Conservation (phyloP, 2,329 filamentous ascomycete genomes). For the Penicillium sclerotigenum region DNA sequence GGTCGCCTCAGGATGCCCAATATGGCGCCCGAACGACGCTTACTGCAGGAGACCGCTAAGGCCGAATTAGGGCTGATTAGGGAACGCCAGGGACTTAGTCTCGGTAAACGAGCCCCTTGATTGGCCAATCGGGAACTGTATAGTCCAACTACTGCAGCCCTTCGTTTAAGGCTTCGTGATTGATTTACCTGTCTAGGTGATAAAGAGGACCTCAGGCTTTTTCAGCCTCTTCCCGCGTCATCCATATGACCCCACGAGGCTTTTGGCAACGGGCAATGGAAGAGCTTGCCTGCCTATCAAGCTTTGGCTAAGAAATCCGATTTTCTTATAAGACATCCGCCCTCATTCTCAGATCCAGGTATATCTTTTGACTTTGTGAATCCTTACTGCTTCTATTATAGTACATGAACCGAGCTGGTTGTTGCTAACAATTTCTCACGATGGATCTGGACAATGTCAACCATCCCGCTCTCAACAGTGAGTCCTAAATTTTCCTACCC, state of each 20-base stretch:
- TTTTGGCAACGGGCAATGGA: neutral
- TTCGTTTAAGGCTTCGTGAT: neutral
- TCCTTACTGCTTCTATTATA: neutral
- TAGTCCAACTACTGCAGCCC: neutral
- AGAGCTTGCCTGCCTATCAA: neutral
- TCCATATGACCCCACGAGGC: neutral
- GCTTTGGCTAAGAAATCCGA: neutral
- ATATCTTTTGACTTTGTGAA: neutral
- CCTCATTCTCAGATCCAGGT: neutral
- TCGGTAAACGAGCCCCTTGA: conserved; percentile 2
- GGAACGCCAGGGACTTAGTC: neutral
- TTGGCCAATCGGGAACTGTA: conserved; percentile 10
- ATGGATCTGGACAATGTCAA: conserved; percentile 2
- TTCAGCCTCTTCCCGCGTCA: neutral
- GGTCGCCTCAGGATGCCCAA: conserved; percentile 3
- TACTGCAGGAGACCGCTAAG: conserved; percentile 11
- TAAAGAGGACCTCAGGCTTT: neutral
- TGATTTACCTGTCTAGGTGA: neutral
- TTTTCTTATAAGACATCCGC: neutral
- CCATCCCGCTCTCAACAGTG: conserved; percentile 13
- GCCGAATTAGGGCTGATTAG: neutral
- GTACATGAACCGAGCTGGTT: neutral
- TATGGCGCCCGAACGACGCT: conserved; percentile 8
- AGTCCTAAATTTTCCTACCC: neutral
- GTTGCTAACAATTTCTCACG: neutral